Evolutionary conservation across 164 flowering plant genomes (phyloP).

Genomic region (Stephania cephalantha): DNA sequence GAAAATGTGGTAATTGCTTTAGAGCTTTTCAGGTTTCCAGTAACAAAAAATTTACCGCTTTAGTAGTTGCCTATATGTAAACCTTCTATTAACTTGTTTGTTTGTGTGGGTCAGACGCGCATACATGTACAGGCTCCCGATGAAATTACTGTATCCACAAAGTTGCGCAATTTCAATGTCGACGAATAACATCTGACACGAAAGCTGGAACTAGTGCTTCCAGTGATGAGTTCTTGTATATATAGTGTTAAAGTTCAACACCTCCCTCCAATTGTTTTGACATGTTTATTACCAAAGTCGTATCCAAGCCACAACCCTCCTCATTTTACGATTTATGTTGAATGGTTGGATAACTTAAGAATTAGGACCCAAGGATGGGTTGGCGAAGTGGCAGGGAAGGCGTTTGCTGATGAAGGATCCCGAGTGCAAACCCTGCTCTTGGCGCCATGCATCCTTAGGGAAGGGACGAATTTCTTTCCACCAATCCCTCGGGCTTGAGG

Average conservation of each 20-base stretch:
- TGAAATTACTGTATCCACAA: conserved; percentile 42
- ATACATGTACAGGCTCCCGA: conserved; percentile 46
- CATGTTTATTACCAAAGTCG: conserved; percentile 68
- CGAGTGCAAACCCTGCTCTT: too few species aligned
- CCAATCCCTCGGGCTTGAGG: too few species aligned
- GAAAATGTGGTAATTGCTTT: conserved; percentile 38
- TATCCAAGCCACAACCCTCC: conserved; percentile 84
- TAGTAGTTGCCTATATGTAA: neutral
- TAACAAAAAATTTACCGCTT: conserved; percentile 1
- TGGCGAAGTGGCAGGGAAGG: too few species aligned
- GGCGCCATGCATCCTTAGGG: too few species aligned
- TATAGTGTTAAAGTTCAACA: conserved; percentile 65
- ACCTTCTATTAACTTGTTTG: neutral
- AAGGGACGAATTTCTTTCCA: too few species aligned
- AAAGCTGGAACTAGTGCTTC: conserved; percentile 12
- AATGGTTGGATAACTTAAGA: too few species aligned
- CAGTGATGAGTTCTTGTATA: conserved; percentile 44
- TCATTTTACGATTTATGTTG: conserved; percentile 48
- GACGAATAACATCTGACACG: conserved; percentile 11
- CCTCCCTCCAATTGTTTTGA: conserved; percentile 71
- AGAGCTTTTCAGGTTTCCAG: conserved; percentile 52
- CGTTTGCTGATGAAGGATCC: too few species aligned
- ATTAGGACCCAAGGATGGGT: too few species aligned
- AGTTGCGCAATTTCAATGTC: conserved; percentile 28
- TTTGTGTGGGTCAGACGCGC: conserved; percentile 45